Conservation (phyloP, 2,329 filamentous ascomycete genomes). For the Xylaria sp. region DNA sequence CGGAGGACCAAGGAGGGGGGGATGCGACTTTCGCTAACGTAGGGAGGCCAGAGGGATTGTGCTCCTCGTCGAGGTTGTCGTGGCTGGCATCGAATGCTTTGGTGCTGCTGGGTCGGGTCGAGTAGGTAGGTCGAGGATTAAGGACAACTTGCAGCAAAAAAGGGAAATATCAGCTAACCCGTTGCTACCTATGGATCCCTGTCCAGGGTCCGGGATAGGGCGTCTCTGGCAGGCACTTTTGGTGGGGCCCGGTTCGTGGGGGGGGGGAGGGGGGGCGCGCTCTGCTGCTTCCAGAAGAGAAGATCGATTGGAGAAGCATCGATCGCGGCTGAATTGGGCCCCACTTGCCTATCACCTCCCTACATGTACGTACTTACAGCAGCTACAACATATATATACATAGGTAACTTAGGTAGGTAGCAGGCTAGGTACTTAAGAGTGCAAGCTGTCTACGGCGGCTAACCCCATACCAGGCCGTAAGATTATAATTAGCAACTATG, state of each 20-base stretch:
- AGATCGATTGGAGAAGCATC: background rate
- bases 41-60: background rate
- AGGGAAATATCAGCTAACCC: constrained; percentile 12
- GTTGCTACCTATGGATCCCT: no score
- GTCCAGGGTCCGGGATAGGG: no score
- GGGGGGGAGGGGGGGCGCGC: no score
- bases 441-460: no score
- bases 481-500: no score
- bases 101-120: background rate
- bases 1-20: background rate
- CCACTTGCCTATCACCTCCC: no score
- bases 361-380: no score
- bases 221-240: background rate
- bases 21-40: background rate
- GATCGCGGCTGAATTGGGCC: background rate
- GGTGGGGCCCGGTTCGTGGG: background rate
- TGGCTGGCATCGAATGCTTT: background rate
- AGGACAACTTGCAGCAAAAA: constrained; percentile 36
- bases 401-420: no score
- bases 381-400: no score
- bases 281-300: background rate
- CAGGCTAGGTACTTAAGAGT: background rate
- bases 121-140: background rate
- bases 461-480: no score
- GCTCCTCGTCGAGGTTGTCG: background rate